Evolutionary conservation across 371 early-diverging fungal species (phyloP), one percentile per base, ranked within the genome.

Genomic region (Mortierella sp.): DNA sequence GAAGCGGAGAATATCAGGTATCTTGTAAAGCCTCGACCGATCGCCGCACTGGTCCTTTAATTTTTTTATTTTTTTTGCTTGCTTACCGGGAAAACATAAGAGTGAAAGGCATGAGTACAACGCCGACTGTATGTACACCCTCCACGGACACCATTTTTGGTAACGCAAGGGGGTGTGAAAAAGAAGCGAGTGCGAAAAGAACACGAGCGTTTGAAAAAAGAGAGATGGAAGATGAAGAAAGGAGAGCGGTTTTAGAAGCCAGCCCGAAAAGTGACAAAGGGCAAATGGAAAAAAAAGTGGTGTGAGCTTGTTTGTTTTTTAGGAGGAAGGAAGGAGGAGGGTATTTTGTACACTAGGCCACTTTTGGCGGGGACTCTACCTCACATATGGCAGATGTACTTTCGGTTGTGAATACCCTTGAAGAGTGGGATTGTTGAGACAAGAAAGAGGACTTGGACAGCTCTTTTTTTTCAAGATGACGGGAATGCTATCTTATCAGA

Each of bases 151-250:
- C 19, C 64, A 37, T 31, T 21, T 61, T 34, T 61, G 37, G 64
- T 61, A 61, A 61, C 34, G 37, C 34, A 61, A 8, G 34, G 37
- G 37, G 14, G 37, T 19, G 64, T 21, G 34, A 34, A 61, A 61
- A 34, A 21, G 37, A 61, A 37, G 64, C 9, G 19, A 57, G 59
- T 50, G 13, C 3, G 14, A 50, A 28, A 34, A 31, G 37, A 2
- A 61, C 64, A 61, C 64, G 64, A 31, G 64, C 64, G 19, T 34
- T 61, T 61, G 64, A 61, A 34, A 54, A 53, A 53, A 61, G 1
- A 34, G 19, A 61, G 64, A 61, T 61, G 64, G 64, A 61, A 61
- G 64, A 61, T 61, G 34, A 61, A 34, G 37, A 61, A 61, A 34
- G 37, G 37, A 16, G 19, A n/a, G 1, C 34, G 19, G 31, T 5